A percentile compares a stretch with the other conserved stretches of the same genome.
phyloP scores from a whole-genome alignment of 139 green algal species.

The Coelastrella sp. region DNA sequence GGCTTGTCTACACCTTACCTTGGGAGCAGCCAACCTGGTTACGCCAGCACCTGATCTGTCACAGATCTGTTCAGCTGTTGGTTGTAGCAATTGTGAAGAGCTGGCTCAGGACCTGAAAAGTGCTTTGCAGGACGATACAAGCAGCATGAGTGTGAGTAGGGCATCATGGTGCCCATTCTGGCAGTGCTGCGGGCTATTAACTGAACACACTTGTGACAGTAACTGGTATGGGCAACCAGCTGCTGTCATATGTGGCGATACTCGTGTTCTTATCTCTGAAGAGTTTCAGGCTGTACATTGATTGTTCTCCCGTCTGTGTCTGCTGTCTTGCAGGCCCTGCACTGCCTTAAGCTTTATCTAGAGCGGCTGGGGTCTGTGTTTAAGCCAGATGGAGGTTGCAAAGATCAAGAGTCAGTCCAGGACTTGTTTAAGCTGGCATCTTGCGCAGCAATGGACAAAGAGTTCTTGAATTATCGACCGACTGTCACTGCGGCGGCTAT shows the following conservation, averaged over 20 bases:
- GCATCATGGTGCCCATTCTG: no score
- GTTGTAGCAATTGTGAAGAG: constrained; percentile 13
- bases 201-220: no score
- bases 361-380: constrained; percentile 34
- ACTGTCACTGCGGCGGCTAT: constrained; percentile 57
- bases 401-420: background rate
- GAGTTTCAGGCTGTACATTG: no score
- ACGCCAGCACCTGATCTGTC: background rate
- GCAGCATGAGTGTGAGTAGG: constrained; percentile 3
- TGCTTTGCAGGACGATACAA: background rate
- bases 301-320: background rate
- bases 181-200: no score
- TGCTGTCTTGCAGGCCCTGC: constrained; percentile 22
- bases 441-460: constrained; percentile 28
- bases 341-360: constrained; percentile 52
- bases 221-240: background rate
- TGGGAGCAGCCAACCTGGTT: background rate
- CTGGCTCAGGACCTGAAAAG: background rate
- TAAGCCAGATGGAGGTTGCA: background rate
- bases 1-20: background rate
- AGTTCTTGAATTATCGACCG: constrained; percentile 68
- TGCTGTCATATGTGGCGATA: background rate
- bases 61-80: constrained; percentile 2
- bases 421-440: constrained; percentile 37
- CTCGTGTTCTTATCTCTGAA: no score